phyloP scores from a whole-genome alignment of 768 basidiomycete genomes.

The Kwoniella sp. region DNA sequence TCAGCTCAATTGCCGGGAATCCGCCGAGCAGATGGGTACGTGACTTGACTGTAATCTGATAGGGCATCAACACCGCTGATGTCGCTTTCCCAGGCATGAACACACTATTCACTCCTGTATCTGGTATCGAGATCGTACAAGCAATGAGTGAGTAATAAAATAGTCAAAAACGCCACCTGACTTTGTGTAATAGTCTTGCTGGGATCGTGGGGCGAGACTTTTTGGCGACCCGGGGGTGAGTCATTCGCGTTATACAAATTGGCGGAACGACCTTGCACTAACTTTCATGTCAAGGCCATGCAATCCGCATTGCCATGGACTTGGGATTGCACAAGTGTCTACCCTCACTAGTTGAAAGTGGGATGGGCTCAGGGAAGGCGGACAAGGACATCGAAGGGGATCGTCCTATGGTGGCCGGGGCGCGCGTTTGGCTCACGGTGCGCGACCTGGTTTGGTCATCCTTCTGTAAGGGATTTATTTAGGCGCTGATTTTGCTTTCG shows the following conservation, averaged over 20 bases:
- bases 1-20: constrained; percentile 35
- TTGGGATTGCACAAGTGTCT: constrained; percentile 45
- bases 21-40: constrained; percentile 49
- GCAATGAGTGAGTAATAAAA: constrained; percentile 30
- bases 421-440: constrained; percentile 44
- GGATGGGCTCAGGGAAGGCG: constrained; percentile 41
- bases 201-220: constrained; percentile 46
- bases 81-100: constrained; percentile 26
- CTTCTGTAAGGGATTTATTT: not conserved
- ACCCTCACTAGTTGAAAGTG: constrained; percentile 34
- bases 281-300: constrained; percentile 29
- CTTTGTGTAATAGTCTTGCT: constrained; percentile 33
- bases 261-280: not conserved
- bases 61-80: not conserved
- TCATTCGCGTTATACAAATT: too few species aligned
- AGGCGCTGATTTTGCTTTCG: not conserved
- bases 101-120: constrained; percentile 45
- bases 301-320: constrained; percentile 46
- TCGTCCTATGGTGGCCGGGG: constrained; percentile 39
- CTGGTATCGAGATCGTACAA: constrained; percentile 46
- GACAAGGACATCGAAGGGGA: constrained; percentile 34
- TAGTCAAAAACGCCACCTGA: not conserved
- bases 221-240: constrained; percentile 45
- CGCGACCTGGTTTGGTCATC: constrained; percentile 9
- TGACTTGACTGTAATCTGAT: not conserved